Base-by-base conservation (phyloP, 441 rosid species). In the Populus trichocarpa region DNA sequence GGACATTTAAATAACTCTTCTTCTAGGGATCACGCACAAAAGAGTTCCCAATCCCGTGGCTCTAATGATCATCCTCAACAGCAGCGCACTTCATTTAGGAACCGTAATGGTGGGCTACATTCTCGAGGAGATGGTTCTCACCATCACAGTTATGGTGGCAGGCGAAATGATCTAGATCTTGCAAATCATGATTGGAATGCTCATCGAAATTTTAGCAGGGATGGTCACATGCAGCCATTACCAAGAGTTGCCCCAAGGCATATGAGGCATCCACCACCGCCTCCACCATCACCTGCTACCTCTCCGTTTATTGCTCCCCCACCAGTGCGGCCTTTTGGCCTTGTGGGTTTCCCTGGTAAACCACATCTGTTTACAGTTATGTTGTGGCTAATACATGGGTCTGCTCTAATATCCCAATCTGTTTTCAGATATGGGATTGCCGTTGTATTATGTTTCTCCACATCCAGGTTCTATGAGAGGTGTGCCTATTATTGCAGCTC, bases 271-370 rank as follows among this genome's bases (percentile, higher is more conserved):
- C 84, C 88, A 33, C 86, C 90, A 6, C 91, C 92, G 6, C 84
- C 86, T 0, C 85, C 85, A 0, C 90, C 90, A 8, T 87, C 87
- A 13, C 83, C 86, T 1, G 78, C 90, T 75, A 78, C 90, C 70
- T 72, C 86, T 57, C 87, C 88, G 35, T 92, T 83, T 84, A 76
- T 92, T 71, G 81, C 87, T 23, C 85, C 87, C 18, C 87, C 88
- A 42, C 85, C 88, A 23, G 50, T 89, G 73, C 82, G 78, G 80
- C 84, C 92, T 74, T 91, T 83, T 88, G 90, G 87, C 74, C 91
- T 88, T 64, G 67, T 90, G 72, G 89, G 86, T 61, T 94, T 82
- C 79, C 88, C 88, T 78, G 99, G 99, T 96, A 85, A 86, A 89
- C 70, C 32, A 30, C 64, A 42, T 75, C 68, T 77, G 30, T 38